Percentiles rank a stretch among this genome's conserved stretches.
Conservation (phyloP, 768 basidiomycete species). For the Royoungia palumana region DNA sequence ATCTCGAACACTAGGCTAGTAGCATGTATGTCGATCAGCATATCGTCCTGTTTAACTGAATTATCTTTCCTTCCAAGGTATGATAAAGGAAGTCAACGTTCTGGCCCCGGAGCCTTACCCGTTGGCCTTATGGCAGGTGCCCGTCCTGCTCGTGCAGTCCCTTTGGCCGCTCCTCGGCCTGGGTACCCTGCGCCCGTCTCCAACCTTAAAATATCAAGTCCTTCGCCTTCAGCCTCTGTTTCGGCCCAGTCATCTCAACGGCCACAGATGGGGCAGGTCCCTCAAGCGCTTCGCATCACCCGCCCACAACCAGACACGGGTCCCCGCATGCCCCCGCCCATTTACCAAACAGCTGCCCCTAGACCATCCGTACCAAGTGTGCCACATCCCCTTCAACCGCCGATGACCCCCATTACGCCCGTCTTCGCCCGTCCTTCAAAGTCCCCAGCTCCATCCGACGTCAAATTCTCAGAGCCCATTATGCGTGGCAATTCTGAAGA, state of each 20-base stretch:
- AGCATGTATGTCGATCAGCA: slow-evolving; percentile 52
- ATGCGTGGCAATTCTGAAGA: slow-evolving; percentile 70
- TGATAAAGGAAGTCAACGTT: slow-evolving; percentile 51
- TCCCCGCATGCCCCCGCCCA: slow-evolving; percentile 31
- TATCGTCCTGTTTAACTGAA: slow-evolving; percentile 6
- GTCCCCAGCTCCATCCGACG: slow-evolving; percentile 34
- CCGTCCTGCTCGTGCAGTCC: slow-evolving; percentile 32
- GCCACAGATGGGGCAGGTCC: slow-evolving; percentile 32
- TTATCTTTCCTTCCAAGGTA: slow-evolving; percentile 44
- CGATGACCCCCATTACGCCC: slow-evolving; percentile 75
- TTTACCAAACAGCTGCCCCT: slow-evolving; percentile 29
- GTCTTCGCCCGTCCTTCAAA: slow-evolving; percentile 65
- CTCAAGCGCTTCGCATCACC: slow-evolving; percentile 21
- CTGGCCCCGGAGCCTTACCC: slow-evolving; percentile 51
- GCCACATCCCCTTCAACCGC: slow-evolving; percentile 74
- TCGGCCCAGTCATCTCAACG: slow-evolving; percentile 14
- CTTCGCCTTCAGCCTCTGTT: slow-evolving; percentile 40
- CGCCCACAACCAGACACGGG: slow-evolving; percentile 18
- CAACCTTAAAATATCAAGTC: slow-evolving; percentile 56
- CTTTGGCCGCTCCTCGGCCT: slow-evolving; percentile 67
- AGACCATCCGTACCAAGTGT: slow-evolving; percentile 42
- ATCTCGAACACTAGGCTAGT: slow-evolving; percentile 57
- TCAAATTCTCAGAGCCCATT: slow-evolving; percentile 55
- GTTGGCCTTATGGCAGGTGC: slow-evolving; percentile 41
- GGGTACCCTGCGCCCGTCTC: slow-evolving; percentile 72